These are phyloP conservation scores for Aspergillus baeticus DNA, from an alignment of 495 filamentous ascomycete species.

Conservation along the genomic window DNA sequence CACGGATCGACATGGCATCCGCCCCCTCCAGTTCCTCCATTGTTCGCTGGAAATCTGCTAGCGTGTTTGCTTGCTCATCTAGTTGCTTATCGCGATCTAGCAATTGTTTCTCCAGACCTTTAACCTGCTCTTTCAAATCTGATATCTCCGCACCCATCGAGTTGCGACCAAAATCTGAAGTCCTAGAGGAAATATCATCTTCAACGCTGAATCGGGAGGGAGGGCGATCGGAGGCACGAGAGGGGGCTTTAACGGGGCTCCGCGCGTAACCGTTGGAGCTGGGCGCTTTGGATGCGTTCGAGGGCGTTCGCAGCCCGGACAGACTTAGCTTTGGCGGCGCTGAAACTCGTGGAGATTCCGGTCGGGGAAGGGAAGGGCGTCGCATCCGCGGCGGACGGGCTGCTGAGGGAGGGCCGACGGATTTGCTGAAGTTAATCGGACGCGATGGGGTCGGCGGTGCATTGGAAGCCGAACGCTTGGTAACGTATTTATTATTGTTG, in stretches of 20 bases:
- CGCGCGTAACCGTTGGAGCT: conserved; percentile 34
- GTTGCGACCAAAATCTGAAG: conserved; percentile 42
- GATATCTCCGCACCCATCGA: conserved; percentile 50
- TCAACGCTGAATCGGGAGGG: conserved; percentile 42
- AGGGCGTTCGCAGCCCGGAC: conserved; percentile 49
- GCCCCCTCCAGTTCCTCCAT: conserved; percentile 69
- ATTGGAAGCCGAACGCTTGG: conserved; percentile 52
- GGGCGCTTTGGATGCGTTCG: conserved; percentile 31
- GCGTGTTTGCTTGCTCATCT: conserved; percentile 75
- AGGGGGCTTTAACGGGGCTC: conserved; percentile 44
- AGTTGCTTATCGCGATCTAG: conserved; percentile 84
- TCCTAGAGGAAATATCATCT: conserved; percentile 36
- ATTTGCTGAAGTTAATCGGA: conserved; percentile 72
- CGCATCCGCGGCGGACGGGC: conserved; percentile 54
- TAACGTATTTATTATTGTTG: conserved; percentile 74
- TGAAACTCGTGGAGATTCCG: conserved; percentile 70
- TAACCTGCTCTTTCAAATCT: conserved; percentile 61
- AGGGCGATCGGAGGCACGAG: conserved; percentile 42
- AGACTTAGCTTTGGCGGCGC: conserved; percentile 55
- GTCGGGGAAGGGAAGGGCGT: conserved; percentile 74
- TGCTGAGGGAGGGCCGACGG: conserved; percentile 76
- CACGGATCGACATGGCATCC: conserved; percentile 74
- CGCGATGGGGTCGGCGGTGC: conserved; percentile 64
- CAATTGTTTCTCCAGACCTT: conserved; percentile 62
- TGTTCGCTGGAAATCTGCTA: conserved; percentile 60